Conservation (phyloP, 225 moss, liverwort and hornwort species). For the Pseudoscleropodium purum region DNA sequence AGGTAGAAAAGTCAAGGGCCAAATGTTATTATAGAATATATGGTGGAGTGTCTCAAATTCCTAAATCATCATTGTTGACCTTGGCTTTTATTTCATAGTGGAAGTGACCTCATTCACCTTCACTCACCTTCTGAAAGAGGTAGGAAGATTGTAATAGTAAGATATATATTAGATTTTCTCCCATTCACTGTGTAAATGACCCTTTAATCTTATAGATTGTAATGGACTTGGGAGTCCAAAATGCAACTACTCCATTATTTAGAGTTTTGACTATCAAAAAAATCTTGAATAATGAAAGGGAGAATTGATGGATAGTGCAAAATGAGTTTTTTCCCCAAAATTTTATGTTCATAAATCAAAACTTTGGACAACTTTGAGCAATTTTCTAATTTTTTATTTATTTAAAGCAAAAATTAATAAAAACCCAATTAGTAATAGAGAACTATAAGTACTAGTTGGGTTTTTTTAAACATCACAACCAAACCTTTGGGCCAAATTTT, state of each 20-base stretch:
- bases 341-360: neutral
- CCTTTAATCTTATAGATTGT: accelerated
- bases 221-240: accelerated
- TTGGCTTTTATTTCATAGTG: accelerated
- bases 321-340: accelerated
- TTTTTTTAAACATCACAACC: neutral
- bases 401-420: neutral
- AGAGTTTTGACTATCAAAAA: neutral
- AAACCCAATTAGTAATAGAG: accelerated
- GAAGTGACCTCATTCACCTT: neutral
- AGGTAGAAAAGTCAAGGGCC: neutral
- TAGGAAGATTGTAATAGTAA: neutral
- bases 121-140: accelerated
- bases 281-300: neutral
- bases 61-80: too few relatives aligned
- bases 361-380: neutral
- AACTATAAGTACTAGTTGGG: neutral
- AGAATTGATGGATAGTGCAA: neutral
- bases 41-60: neutral
- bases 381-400: neutral
- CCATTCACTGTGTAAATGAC: accelerated
- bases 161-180: neutral
- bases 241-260: neutral
- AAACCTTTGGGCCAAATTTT: accelerated
- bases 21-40: neutral